These are phyloP conservation scores for Stephanodiscus triporus DNA, from an alignment of 108 stramenopile genomes.

Conservation along the genomic window DNA sequence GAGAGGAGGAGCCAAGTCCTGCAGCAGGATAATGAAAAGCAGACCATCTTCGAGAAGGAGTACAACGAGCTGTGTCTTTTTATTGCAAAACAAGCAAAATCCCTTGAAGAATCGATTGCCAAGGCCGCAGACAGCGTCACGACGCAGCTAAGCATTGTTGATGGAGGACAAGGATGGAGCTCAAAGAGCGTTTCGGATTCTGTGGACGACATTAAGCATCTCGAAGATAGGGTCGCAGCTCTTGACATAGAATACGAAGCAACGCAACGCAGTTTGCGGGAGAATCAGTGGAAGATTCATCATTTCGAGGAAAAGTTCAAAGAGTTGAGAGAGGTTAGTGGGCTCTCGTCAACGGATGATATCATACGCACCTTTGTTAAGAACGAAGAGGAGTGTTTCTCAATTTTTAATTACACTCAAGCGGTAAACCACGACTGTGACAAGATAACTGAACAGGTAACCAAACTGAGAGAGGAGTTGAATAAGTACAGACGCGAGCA, in stretches of 20 bases:
- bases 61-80: constrained; percentile 26
- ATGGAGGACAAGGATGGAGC: constrained; percentile 7
- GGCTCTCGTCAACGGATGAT: constrained; percentile 37
- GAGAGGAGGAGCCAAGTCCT: constrained; percentile 52
- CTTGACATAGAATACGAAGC: constrained; percentile 46
- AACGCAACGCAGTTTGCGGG: constrained; percentile 17
- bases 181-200: constrained; percentile 6
- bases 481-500: constrained; percentile 54
- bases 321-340: constrained; percentile 46
- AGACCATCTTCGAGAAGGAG: constrained; percentile 41
- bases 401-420: constrained; percentile 77
- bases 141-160: constrained; percentile 22
- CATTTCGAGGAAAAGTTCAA: constrained; percentile 37
- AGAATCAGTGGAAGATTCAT: constrained; percentile 41
- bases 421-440: constrained; percentile 75
- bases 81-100: constrained; percentile 49
- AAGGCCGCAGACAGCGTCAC: constrained; percentile 54
- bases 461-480: constrained; percentile 55
- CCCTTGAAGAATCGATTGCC: constrained; percentile 65
- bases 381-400: constrained; percentile 74
- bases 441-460: constrained; percentile 43
- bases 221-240: constrained; percentile 35
- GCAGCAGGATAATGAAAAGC: constrained; percentile 38
- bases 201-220: constrained; percentile 32
- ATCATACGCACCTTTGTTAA: constrained; percentile 42